These are phyloP conservation scores for Singerocomus rubriflavus DNA, from an alignment of 1,284 basidiomycete species.

Conservation along the genomic window DNA sequence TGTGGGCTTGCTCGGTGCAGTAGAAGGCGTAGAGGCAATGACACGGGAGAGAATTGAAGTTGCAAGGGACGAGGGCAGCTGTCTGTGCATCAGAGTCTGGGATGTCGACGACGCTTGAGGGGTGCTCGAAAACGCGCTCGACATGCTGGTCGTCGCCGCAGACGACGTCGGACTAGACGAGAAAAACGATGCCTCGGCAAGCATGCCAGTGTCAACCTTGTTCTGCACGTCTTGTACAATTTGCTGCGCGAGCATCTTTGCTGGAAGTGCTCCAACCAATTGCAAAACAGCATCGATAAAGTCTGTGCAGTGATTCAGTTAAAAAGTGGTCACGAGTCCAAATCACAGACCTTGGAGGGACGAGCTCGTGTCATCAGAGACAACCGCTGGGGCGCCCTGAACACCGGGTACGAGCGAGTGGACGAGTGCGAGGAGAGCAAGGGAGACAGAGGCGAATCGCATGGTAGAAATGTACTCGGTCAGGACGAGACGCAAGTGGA, in stretches of 20 bases:
- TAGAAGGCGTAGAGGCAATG: not conserved
- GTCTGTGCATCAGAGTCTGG: slow-evolving; percentile 15
- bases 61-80: not conserved
- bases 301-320: slow-evolving; percentile 8
- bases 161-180: not conserved
- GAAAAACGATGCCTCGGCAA: slow-evolving; percentile 6
- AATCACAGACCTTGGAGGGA: slow-evolving; percentile 14
- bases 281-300: not conserved
- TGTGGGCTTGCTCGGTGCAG: not conserved
- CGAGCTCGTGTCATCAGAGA: not conserved
- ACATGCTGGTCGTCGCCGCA: slow-evolving; percentile 2
- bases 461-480: slow-evolving; percentile 33
- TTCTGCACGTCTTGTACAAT: slow-evolving; percentile 1
- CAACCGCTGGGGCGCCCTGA: slow-evolving; percentile 12
- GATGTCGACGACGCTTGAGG: slow-evolving; percentile 1
- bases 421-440: slow-evolving; percentile 37
- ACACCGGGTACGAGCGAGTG: slow-evolving; percentile 25
- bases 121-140: not conserved
- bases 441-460: slow-evolving; percentile 38
- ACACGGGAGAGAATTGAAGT: not conserved
- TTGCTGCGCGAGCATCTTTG: not conserved
- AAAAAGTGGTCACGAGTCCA: not conserved
- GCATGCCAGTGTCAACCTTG: not conserved
- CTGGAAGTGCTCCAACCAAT: no score
- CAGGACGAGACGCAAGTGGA: slow-evolving; percentile 23